Base-by-base conservation (phyloP, 2,329 filamentous ascomycete genomes). In the Fusarium denticulatum region DNA sequence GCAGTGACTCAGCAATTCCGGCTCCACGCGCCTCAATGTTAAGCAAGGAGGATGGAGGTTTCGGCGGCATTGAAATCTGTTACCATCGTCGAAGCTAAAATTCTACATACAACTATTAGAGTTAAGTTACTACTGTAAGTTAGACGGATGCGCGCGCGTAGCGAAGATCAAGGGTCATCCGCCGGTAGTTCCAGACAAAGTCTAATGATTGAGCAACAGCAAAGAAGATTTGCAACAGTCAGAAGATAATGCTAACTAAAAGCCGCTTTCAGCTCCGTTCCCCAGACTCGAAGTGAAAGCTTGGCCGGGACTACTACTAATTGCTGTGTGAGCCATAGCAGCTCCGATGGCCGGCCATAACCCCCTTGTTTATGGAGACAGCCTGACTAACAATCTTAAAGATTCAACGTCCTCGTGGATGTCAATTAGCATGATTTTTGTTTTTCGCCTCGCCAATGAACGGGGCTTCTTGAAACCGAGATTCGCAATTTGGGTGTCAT, bases 261-360 rank as follows among this genome's bases (percentile, higher is more conserved):
- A 69, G 60, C 49, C 53, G n/a, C 37, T 72, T 59, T 60, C 64
- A 65, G 67, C 68, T 74, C 59, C 62, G 63, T 72, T 69, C 71
- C 72, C 64, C 71, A 69, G 71, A 74, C 72, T 74, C 32, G 36
- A 63, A 49, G 37, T 53, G 67, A 67, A 57, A 61, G 69, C 45
- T 60, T 69, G 45, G 37, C 68, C 64, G 55, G 62, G 58, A 71
- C 63, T 62, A 36, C 63, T 62, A 59, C 57, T 24, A 16, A 22
- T 9, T 22, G 15, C 20, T 61, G 56, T 68, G 42, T 74, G 71
- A 73, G 71, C 72, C 57, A 70, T 62, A 60, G n/a, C 56, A 69
- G 46, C 72, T 74, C 71, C 72, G 72, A 74, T 72, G 57, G 53
- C 72, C 68, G 72, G 72, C 64, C 43, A 52, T 26, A 24, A 43